Percentiles rank a stretch among this genome's conserved stretches.
phyloP scores from a whole-genome alignment of 257 asterid species.

The Gentiana straminea region DNA sequence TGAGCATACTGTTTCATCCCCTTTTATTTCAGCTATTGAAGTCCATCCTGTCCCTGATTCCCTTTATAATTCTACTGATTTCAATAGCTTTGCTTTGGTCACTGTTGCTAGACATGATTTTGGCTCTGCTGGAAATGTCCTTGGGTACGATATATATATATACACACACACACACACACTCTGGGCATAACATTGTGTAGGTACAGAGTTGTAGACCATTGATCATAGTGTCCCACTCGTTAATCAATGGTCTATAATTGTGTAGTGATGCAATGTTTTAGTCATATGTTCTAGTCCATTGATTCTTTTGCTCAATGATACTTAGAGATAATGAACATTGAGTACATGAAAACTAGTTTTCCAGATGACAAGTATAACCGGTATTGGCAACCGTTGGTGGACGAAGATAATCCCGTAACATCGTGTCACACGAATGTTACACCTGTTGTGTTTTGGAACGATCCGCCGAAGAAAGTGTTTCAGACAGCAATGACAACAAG shows the following conservation, averaged over 20 bases:
- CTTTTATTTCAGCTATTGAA: conserved; percentile 75
- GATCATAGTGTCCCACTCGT: not conserved
- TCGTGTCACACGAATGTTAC: conserved; percentile 43
- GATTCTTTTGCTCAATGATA: not conserved
- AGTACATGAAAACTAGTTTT: conserved; percentile 29
- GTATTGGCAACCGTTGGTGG: conserved; percentile 53
- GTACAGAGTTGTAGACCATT: not conserved
- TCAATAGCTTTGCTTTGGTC: conserved; percentile 33
- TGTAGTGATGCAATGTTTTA: too few species aligned
- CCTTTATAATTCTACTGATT: conserved; percentile 59
- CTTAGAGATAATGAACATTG: conserved; percentile 10
- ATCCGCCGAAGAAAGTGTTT: conserved; percentile 58
- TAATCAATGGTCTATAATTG: too few species aligned
- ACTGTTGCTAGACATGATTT: conserved; percentile 54
- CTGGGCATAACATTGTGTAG: not conserved
- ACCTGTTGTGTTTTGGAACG: conserved; percentile 53
- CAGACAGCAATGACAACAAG: conserved; percentile 58
- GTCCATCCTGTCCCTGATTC: conserved; percentile 39
- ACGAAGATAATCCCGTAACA: conserved; percentile 30
- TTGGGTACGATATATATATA: conserved; percentile 33
- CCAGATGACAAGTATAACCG: conserved; percentile 82
- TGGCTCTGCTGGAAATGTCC: conserved; percentile 36
- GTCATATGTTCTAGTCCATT: too few species aligned
- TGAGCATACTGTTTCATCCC: conserved; percentile 31
- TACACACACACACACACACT: too few species aligned